These are phyloP conservation scores for Salix purpurea DNA, from an alignment of 345 rosid genomes.

Conservation along the genomic window DNA sequence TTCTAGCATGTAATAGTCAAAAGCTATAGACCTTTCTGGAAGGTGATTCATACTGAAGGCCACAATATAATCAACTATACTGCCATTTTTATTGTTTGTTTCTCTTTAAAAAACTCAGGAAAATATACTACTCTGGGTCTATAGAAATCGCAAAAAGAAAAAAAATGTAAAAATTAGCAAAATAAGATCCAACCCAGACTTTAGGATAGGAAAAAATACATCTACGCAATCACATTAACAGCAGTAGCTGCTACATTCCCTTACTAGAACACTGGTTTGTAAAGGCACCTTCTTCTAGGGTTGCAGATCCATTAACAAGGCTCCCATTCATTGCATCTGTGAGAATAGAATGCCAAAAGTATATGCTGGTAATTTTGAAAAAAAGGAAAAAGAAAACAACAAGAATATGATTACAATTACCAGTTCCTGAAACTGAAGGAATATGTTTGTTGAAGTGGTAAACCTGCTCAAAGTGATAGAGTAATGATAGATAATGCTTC, in stretches of 20 bases:
- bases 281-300: conserved; percentile 21
- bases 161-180: background rate
- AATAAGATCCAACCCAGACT: background rate
- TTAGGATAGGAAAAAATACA: background rate
- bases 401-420: conserved; percentile 18
- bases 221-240: too few relatives aligned
- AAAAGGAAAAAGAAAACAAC: background rate
- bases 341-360: background rate
- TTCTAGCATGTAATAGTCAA: background rate
- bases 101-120: background rate
- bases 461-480: conserved; percentile 66
- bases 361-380: background rate
- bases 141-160: background rate
- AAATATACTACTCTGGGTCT: too few relatives aligned
- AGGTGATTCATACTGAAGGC: background rate
- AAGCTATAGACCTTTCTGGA: conserved; percentile 2
- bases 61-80: background rate
- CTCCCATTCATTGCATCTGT: conserved; percentile 31
- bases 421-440: conserved; percentile 34
- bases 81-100: background rate
- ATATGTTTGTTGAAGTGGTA: conserved; percentile 51
- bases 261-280: conserved; percentile 23
- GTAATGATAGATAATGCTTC: conserved; percentile 67
- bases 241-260: background rate
- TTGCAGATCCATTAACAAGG: conserved; percentile 31